A percentile compares a stretch with the other conserved stretches of the same genome.
Conservation (phyloP, 495 filamentous ascomycete species). For the Podospora conica region DNA sequence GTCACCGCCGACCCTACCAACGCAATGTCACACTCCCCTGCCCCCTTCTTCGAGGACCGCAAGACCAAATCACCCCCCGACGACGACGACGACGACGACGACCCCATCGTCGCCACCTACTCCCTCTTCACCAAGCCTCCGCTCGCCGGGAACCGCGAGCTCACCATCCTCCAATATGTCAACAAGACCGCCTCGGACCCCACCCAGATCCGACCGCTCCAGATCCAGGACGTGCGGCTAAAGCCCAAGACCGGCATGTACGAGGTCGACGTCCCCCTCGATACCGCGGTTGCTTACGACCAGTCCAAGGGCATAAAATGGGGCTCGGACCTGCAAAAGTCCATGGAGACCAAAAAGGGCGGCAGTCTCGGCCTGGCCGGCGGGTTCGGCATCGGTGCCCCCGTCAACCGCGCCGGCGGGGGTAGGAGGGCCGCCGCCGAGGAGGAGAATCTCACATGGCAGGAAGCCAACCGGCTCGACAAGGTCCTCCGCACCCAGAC, state of each 20-base stretch:
- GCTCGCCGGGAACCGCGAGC: slow-evolving; percentile 35
- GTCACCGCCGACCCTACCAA: too few species aligned
- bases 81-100: slow-evolving; percentile 28
- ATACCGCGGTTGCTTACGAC: slow-evolving; percentile 39
- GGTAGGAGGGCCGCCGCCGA: slow-evolving; percentile 15
- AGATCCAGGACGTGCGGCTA: slow-evolving; percentile 35
- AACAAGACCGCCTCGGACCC: slow-evolving; percentile 33
- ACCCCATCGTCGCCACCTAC: slow-evolving; percentile 45
- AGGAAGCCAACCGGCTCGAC: slow-evolving; percentile 38
- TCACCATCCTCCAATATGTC: slow-evolving; percentile 40
- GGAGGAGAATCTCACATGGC: slow-evolving; percentile 32
- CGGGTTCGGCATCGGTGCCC: slow-evolving; percentile 40
- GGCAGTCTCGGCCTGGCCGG: slow-evolving; percentile 42
- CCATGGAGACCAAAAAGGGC: slow-evolving; percentile 39
- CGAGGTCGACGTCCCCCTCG: slow-evolving; percentile 44
- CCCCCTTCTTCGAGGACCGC: neutral
- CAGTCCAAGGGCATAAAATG: slow-evolving; percentile 41
- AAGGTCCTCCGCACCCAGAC: slow-evolving; percentile 41
- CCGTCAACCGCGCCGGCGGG: slow-evolving; percentile 12
- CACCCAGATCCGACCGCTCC: slow-evolving; percentile 22
- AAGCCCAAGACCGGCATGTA: slow-evolving; percentile 42
- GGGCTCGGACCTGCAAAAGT: slow-evolving; percentile 38
- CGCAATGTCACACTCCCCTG: neutral
- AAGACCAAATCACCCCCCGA: neutral
- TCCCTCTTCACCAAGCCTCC: slow-evolving; percentile 42